phyloP scores from a whole-genome alignment of 2,329 filamentous ascomycete genomes.

The Pseudocercospora eumusae region DNA sequence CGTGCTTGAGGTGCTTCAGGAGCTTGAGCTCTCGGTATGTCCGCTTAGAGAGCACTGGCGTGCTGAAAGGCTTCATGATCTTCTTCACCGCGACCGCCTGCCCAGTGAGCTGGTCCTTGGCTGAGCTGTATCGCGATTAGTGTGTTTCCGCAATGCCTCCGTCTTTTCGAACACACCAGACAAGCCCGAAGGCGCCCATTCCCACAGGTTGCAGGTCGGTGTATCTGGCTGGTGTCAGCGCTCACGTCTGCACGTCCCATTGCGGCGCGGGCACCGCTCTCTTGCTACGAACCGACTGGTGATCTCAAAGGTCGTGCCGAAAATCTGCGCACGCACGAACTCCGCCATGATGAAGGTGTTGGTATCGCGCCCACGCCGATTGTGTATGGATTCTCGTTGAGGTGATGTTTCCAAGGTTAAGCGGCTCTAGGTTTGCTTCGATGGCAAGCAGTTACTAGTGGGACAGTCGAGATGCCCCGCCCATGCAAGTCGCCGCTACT shows the following conservation, averaged over 20 bases:
- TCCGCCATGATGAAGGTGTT: slow-evolving; percentile 71
- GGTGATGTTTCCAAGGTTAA: slow-evolving; percentile 6
- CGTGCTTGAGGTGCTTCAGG: slow-evolving; percentile 92
- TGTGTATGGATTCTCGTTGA: background rate
- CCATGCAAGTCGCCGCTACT: background rate
- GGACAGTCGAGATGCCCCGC: slow-evolving; percentile 6
- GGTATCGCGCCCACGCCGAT: slow-evolving; percentile 8
- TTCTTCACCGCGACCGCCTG: slow-evolving; percentile 99
- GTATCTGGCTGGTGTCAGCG: slow-evolving; percentile 63
- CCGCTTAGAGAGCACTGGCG: slow-evolving; percentile 94
- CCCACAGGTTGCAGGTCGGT: slow-evolving; percentile 97
- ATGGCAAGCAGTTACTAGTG: slow-evolving; percentile 1
- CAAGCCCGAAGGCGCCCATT: slow-evolving; percentile 97
- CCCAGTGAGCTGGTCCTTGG: slow-evolving; percentile 93
- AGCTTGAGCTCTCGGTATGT: slow-evolving; percentile 98
- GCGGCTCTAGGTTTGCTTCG: slow-evolving; percentile 10
- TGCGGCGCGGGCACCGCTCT: slow-evolving; percentile 17
- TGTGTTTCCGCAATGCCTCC: slow-evolving; percentile 3
- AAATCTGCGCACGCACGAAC: slow-evolving; percentile 98
- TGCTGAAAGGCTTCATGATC: slow-evolving; percentile 99
- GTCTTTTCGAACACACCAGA: slow-evolving; percentile 68
- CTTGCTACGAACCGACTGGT: slow-evolving; percentile 75
- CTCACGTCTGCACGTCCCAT: slow-evolving; percentile 15
- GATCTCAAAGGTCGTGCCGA: slow-evolving; percentile 99
- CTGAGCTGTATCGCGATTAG: slow-evolving; percentile 65